Percentiles rank a stretch among this genome's conserved stretches.
These are phyloP conservation scores for Pseudozyma sp. DNA, from an alignment of 1,284 basidiomycete genomes.

Conservation along the genomic window DNA sequence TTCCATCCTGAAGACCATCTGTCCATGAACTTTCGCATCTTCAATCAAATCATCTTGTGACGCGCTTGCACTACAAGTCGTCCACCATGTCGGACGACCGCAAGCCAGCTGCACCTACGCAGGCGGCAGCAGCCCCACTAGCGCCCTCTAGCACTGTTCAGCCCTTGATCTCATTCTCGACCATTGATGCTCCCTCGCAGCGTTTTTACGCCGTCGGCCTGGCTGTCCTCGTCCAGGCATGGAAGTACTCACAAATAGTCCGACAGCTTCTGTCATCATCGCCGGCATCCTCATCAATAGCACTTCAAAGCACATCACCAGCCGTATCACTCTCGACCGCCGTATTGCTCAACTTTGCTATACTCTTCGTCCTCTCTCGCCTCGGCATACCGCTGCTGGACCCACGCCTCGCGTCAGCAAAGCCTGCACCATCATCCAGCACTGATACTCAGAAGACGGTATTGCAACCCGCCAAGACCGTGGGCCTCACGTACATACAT, in stretches of 20 bases:
- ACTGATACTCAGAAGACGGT: constrained; percentile 77
- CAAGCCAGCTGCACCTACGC: constrained; percentile 12
- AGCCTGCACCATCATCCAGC: constrained; percentile 75
- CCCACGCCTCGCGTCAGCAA: constrained; percentile 76
- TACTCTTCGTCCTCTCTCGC: constrained; percentile 75
- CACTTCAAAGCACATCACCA: constrained; percentile 68
- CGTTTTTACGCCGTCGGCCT: constrained; percentile 72
- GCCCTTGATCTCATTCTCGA: constrained; percentile 67
- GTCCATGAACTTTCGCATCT: constrained; percentile 6
- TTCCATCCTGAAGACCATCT: constrained; percentile 2
- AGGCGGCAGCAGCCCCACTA: constrained; percentile 4
- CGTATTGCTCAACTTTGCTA: constrained; percentile 71
- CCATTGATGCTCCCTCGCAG: constrained; percentile 72
- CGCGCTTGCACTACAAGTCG: background rate
- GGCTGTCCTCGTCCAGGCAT: constrained; percentile 72
- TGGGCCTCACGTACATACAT: constrained; percentile 34
- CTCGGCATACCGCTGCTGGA: constrained; percentile 82
- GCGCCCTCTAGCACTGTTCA: constrained; percentile 17
- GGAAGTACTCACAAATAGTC: constrained; percentile 34
- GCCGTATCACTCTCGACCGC: constrained; percentile 75
- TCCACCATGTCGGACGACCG: constrained; percentile 16
- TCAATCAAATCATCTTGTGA: background rate
- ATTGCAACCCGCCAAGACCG: constrained; percentile 74
- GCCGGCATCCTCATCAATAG: constrained; percentile 17
- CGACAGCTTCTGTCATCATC: constrained; percentile 19